Base-by-base conservation (phyloP, 2,329 filamentous ascomycete genomes). In the Bipolaris gigantea region DNA sequence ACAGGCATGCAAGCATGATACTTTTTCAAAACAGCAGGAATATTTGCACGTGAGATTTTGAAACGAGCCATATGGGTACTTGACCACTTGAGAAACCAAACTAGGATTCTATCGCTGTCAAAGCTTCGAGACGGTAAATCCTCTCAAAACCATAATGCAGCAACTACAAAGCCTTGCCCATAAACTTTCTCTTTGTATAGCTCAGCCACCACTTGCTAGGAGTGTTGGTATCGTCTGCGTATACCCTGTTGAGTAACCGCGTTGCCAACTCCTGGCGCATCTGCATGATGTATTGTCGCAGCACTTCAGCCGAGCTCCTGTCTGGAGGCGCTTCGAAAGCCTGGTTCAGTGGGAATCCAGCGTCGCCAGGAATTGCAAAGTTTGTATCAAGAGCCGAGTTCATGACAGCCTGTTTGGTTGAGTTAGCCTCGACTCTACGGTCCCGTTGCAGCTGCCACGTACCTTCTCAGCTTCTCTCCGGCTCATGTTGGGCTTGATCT, bases 141-240 rank as follows among this genome's bases (percentile, higher is more conserved):
- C 9, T 15, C 25, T 25, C 8, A 15, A 21, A n/a, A 9, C 34
- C 23, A 33, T 32, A 27, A 34, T 23, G 9, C 48, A 34, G 34
- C 11, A 19, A 40, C 47, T 69, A 74, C 64, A 75, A 64, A 18
- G 77, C 71, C 85, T 97, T 97, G 75, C 92, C 92, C 94, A 99
- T 97, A 74, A 99, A 99, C 85, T 97, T 97, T 79, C 94, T 88
- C 87, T 97, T 97, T 49, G 90, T 90, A 75, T 97, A 99, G 82
- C 94, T 97, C 75, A 99, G 78, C 94, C 94, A 99, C 90, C 93
- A 97, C 53, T 87, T 86, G 61, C 77, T 90, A 76, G 81, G 92
- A 77, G 72, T 84, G 76, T 75, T 73, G 25, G 69, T 83, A 65
- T 79, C 83, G 62, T 92, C 92, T 50, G 89, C 88, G 74, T 96